Conservation (phyloP, 495 filamentous ascomycete genomes). For the Penicillium herquei region DNA sequence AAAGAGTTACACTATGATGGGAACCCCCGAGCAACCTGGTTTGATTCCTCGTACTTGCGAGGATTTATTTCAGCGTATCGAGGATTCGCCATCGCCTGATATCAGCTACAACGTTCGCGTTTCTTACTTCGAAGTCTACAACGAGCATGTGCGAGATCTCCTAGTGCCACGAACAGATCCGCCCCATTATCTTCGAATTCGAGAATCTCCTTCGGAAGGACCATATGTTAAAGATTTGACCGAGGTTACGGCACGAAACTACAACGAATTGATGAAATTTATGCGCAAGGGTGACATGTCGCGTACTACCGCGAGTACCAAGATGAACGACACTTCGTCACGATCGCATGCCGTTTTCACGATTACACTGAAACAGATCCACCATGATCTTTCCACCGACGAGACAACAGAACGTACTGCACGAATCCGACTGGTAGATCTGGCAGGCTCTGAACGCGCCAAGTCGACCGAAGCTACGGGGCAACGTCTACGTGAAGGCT, state of each 20-base stretch:
- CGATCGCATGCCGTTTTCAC: constrained; percentile 97
- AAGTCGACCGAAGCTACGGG: constrained; percentile 96
- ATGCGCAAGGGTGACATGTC: constrained; percentile 89
- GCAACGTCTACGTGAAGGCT: constrained; percentile 83
- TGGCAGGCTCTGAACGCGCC: constrained; percentile 92
- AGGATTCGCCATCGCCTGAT: constrained; percentile 75
- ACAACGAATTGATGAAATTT: constrained; percentile 77
- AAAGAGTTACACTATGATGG: constrained; percentile 99
- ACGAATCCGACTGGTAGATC: constrained; percentile 91
- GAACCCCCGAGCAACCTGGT: constrained; percentile 78
- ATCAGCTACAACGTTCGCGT: constrained; percentile 96
- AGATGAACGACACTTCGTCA: constrained; percentile 98
- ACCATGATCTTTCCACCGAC: constrained; percentile 89
- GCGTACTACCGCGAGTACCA: constrained; percentile 91
- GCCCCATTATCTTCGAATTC: constrained; percentile 93
- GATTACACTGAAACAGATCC: constrained; percentile 94
- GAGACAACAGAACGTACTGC: constrained; percentile 92
- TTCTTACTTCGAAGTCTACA: constrained; percentile 99
- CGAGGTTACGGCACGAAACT: constrained; percentile 82
- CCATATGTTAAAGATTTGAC: constrained; percentile 98
- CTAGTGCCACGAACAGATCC: constrained; percentile 73
- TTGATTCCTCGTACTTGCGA: constrained; percentile 97
- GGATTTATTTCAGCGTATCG: constrained; percentile 93
- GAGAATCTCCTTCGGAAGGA: constrained; percentile 90
- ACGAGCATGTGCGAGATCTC: constrained; percentile 96